Evolutionary conservation across 352 stramenopile species (phyloP), one percentile per base, ranked within the genome.

Genomic region (Globisporangium paroecandrum): DNA sequence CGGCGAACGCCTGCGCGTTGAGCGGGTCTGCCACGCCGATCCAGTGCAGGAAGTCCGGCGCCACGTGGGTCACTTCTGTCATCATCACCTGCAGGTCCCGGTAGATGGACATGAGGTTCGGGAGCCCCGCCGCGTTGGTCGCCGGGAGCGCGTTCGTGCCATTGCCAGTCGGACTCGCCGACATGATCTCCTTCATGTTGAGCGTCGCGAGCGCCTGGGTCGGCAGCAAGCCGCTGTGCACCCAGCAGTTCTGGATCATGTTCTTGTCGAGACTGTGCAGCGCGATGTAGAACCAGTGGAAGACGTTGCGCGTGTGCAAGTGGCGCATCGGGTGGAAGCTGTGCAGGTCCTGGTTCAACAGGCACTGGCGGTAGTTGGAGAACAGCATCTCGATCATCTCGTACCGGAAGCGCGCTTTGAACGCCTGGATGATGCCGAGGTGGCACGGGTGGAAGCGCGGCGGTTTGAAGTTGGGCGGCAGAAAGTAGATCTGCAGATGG

Each of bases 381-480:
- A 91, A 92, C 12, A 93, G 74, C 36, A 83, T 87, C 64, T 95
- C 87, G 53, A 95, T 70, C 75, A 93, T 78, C 49, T 95, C 87
- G 63, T 76, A 89, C 2, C 87, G 85, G 62, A 93, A 93, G 15
- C 80, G 77, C 22, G 85, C 82, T 64, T 95, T 95, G 64, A 95
- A 95, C 7, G 78, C 75, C 72, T 92, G 81, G 63, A 91, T 87
- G 38, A 95, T 65, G 9, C 85, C 87, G 34, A 93, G 69, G 34
- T 93, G 83, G 60, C 77, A 89, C 57, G 87, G 87, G 43, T 95
- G 87, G 69, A 89, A 93, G 13, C 79, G 83, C 38, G 77, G 71
- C 34, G 77, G 66, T 64, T 90, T 91, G 65, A 95, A 89, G 58
- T 95, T 93, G 22, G 83, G 87, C 41, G 87, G 87, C 71, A 93